Conservation (phyloP, 2,329 filamentous ascomycete species). For the Apiospora aurea region DNA sequence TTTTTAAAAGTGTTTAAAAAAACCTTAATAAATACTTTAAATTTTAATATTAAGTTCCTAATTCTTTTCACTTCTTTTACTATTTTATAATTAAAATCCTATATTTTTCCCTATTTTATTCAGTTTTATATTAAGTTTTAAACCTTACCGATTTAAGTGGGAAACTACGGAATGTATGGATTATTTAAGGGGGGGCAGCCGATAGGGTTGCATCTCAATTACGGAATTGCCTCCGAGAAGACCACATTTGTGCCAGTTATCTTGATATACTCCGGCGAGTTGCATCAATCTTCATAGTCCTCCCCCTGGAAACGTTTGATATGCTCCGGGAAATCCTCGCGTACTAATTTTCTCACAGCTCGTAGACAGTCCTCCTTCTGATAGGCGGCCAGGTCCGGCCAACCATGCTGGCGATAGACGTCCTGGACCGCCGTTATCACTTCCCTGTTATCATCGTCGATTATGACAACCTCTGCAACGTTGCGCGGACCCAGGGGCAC, state of each 20-base stretch:
- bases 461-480: neutral
- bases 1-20: no score
- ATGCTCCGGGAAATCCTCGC: neutral
- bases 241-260: neutral
- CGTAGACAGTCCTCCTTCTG: neutral
- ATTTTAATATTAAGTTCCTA: no score
- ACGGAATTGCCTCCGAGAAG: no score
- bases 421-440: neutral
- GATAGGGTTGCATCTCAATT: no score
- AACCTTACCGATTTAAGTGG: no score
- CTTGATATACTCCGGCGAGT: neutral
- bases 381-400: neutral
- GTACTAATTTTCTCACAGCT: neutral
- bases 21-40: no score
- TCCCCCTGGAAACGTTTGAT: neutral
- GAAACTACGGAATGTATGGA: no score
- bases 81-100: no score
- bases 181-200: no score
- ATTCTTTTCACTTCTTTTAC: no score
- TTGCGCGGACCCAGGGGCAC: neutral
- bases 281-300: neutral
- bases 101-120: no score
- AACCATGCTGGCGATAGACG: constrained; percentile 8
- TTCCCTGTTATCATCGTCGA: neutral
- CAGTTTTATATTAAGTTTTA: no score